Conservation (phyloP, 2,329 filamentous ascomycete species). For the Penicillium sp. region DNA sequence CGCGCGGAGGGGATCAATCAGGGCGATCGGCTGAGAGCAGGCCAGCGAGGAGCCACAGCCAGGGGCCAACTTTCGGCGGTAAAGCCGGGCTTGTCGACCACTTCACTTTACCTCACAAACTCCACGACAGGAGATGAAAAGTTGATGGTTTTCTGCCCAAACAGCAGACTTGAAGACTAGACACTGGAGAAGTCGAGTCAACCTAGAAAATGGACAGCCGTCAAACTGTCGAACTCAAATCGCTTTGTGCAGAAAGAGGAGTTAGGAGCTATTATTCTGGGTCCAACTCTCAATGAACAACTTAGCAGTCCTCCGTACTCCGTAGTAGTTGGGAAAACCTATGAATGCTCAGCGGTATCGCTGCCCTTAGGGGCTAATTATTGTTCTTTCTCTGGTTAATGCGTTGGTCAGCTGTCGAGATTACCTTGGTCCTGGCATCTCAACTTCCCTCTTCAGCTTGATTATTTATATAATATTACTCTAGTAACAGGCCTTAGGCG, state of each 20-base stretch:
- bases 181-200: background rate
- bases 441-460: background rate
- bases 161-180: background rate
- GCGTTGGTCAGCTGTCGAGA: background rate
- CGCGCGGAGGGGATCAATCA: conserved; percentile 20
- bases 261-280: conserved; percentile 11
- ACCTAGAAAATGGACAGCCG: background rate
- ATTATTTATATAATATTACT: background rate
- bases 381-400: conserved; percentile 1
- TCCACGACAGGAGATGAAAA: conserved; percentile 4
- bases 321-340: background rate
- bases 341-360: background rate
- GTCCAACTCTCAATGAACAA: conserved; percentile 9
- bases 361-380: background rate
- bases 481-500: background rate
- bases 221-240: background rate
- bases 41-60: conserved; percentile 15
- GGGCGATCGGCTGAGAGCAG: conserved; percentile 20
- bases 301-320: background rate
- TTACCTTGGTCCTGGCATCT: background rate
- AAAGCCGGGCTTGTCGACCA: conserved; percentile 5
- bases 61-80: conserved; percentile 16
- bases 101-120: conserved; percentile 1
- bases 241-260: conserved; percentile 11
- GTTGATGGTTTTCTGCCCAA: background rate